Conservation (phyloP, 202 grass and related monocot species). For the Setaria italica region DNA sequence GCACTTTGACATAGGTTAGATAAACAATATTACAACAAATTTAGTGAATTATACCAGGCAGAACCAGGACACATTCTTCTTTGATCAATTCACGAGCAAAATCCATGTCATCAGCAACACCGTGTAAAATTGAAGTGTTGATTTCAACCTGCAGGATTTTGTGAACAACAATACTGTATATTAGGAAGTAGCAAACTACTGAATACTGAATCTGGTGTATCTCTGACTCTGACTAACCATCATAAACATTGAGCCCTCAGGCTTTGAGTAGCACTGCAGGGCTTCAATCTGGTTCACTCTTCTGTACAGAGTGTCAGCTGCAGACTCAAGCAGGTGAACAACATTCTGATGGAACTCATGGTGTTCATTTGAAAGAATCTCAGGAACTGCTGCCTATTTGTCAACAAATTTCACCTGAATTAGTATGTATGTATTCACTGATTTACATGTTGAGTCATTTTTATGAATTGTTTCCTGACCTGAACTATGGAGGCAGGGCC, state of each 20-base stretch:
- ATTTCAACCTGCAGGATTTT: constrained; percentile 75
- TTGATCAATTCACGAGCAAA: constrained; percentile 85
- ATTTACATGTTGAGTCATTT: constrained; percentile 1
- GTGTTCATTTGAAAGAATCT: constrained; percentile 69
- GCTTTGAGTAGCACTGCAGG: constrained; percentile 73
- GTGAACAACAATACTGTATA: background rate
- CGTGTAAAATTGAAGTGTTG: constrained; percentile 62
- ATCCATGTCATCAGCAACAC: constrained; percentile 76
- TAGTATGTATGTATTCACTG: background rate
- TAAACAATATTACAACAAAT: background rate
- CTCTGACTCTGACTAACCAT: constrained; percentile 60
- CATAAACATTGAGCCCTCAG: constrained; percentile 96
- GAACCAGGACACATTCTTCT: constrained; percentile 85
- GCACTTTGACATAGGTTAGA: background rate
- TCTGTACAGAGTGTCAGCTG: constrained; percentile 60
- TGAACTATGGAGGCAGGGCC: constrained; percentile 85
- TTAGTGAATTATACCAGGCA: constrained; percentile 65
- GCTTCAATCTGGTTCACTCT: constrained; percentile 69
- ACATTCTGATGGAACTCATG: constrained; percentile 69
- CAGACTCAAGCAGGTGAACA: constrained; percentile 59
- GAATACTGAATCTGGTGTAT: background rate
- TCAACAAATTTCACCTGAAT: background rate
- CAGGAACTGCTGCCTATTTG: constrained; percentile 68
- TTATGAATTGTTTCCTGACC: constrained; percentile 41
- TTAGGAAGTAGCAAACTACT: background rate